Evolutionary conservation across 2,329 filamentous ascomycete genomes (phyloP), one percentile per base, ranked within the genome.

Genomic region (Stagonosporopsis tanaceti): DNA sequence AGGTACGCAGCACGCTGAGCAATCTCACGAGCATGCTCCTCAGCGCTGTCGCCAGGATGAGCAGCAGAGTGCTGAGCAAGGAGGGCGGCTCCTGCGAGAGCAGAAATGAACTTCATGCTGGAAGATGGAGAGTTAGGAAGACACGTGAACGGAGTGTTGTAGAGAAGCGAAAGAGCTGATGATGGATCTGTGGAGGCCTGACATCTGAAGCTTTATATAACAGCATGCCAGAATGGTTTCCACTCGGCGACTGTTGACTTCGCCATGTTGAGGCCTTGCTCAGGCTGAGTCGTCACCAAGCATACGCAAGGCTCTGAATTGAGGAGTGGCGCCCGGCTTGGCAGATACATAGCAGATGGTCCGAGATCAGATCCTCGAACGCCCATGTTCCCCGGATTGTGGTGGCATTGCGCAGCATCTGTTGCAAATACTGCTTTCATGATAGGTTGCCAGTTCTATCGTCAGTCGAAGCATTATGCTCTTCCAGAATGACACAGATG

Each of bases 11-110:
- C 65, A 38, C 77, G 76, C 60, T 76, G 66, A 37, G 64, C 67
- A 35, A 76, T 68, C 42, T 78, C 76, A 17, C 67, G 69, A 47
- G 62, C 64, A 32, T 73, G 56, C 53, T 79, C 73, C 47, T 61
- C 64, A n/a, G 58, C 35, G 40, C 61, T 67, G 38, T 78, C 70
- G 22, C 77, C 77, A 0, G 77, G 77, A 38, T 79, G 78, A 24
- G 78, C 75, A 51, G 64, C 28, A n/a, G 64, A 57, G 32, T 65
- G 62, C 44, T 68, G 65, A 38, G 65, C 62, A n/a, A 73, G 64
- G 34, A 77, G 57, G 45, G 65, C 62, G 46, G 67, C 62, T 44
- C 65, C 64, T 32, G 73, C 39, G 25, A 73, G 54, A 32, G 66
- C 56, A 9, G 71, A 63, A 27, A 70, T 42, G 55, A 66, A 54